Evolutionary conservation across 768 basidiomycete genomes (phyloP), one percentile per base, ranked within the genome.

Genomic region (Naganishia friedmannii): DNA sequence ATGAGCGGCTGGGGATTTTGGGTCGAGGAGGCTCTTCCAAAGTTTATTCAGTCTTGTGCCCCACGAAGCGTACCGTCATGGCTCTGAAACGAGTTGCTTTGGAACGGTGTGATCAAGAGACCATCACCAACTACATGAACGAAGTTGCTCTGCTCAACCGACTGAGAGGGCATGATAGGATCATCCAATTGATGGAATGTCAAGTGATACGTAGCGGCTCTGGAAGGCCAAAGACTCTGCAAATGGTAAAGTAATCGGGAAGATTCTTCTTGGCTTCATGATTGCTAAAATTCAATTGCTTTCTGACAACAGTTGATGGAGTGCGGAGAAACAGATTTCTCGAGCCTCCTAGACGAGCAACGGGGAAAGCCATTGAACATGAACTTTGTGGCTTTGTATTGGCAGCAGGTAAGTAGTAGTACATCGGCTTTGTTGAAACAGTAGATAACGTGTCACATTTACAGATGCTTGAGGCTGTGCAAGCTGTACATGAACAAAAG

Each of bases 391-490:
- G 88, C 92, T 21, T 90, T 93, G 79, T 95, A 93, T 77, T 99
- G 94, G 93, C 91, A 96, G 77, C 95, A 98, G 87, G 93, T 92
- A 71, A 29, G 85, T 79, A 21, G 2, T 19, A 26, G 51, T 37
- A 56, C 19, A 29, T 19, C 8, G n/a, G 42, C 39, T 31, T 48
- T 45, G 12, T 6, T 31, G 9, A 53, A 23, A 28, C n/a, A 10
- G 32, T 17, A 23, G 17, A 42, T 17, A 32, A 21, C 26, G 21
- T 45, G 53, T 53, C 13, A 10, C 54, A 9, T n/a, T 39, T 65
- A 23, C 77, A 97, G 94, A 99, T 99, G 93, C 83, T 99, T 58
- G 89, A 96, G 84, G 94, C 94, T 0, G 95, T 99, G n/a, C 91
- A 96, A 70, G 89, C 97, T 67, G 95, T 97, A 66, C 95, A 99